Percentiles rank a stretch among this genome's conserved stretches.
Conservation (phyloP, 2,329 filamentous ascomycete genomes). For the Aspergillus felis region DNA sequence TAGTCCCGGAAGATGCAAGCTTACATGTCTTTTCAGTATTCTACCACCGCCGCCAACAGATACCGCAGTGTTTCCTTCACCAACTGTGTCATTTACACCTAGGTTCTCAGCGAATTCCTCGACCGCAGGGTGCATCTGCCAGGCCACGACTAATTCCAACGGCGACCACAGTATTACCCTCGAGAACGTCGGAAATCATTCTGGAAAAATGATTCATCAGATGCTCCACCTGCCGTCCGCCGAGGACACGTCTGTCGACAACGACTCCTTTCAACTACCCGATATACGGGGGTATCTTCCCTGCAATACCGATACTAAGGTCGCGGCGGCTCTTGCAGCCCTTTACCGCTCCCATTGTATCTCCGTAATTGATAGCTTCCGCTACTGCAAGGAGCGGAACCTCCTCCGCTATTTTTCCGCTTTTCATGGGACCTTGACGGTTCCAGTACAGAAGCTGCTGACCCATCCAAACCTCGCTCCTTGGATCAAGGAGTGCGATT, state of each 20-base stretch:
- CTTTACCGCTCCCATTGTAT: constrained; percentile 94
- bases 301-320: constrained; percentile 75
- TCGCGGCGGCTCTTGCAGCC: constrained; percentile 78
- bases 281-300: constrained; percentile 79
- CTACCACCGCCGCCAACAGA: constrained; percentile 32
- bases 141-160: constrained; percentile 22
- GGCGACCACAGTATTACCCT: constrained; percentile 31
- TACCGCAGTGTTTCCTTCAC: constrained; percentile 39
- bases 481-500: constrained; percentile 96
- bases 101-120: constrained; percentile 23
- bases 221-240: constrained; percentile 37
- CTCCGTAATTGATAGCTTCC: constrained; percentile 89
- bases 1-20: constrained; percentile 1
- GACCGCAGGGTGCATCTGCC: constrained; percentile 26
- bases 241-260: constrained; percentile 48
- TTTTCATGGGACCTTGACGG: constrained; percentile 93
- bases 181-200: constrained; percentile 35
- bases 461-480: constrained; percentile 73
- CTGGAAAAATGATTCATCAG: constrained; percentile 37
- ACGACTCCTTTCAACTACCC: constrained; percentile 75
- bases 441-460: constrained; percentile 91
- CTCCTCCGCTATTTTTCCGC: constrained; percentile 94
- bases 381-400: constrained; percentile 93
- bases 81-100: constrained; percentile 35
- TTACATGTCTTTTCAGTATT: constrained; percentile 24